A percentile compares a stretch with the other conserved stretches of the same genome.
These are phyloP conservation scores for Ceratobasidium sp. DNA, from an alignment of 1,284 basidiomycete genomes.

Conservation along the genomic window DNA sequence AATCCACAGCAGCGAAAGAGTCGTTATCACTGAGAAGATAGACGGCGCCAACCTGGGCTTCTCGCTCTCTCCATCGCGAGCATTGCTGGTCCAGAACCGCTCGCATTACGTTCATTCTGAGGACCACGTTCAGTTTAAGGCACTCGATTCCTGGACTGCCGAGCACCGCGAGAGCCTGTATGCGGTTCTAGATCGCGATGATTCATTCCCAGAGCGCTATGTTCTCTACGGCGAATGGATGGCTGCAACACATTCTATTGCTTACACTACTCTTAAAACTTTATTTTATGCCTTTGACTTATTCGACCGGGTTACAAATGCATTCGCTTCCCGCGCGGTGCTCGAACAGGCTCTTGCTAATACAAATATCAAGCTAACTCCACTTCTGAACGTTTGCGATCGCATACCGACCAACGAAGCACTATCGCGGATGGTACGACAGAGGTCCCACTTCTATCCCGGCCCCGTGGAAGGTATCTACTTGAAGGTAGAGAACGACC, in stretches of 20 bases:
- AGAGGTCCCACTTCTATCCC: slow-evolving; percentile 63
- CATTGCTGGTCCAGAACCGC: slow-evolving; percentile 72
- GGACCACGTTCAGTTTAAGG: slow-evolving; percentile 71
- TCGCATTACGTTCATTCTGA: slow-evolving; percentile 70
- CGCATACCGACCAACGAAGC: slow-evolving; percentile 59
- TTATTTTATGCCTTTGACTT: slow-evolving; percentile 72
- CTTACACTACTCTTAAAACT: slow-evolving; percentile 67
- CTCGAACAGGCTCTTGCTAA: slow-evolving; percentile 58
- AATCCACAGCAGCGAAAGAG: slow-evolving; percentile 51
- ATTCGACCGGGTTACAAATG: slow-evolving; percentile 65
- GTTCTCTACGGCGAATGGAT: slow-evolving; percentile 75
- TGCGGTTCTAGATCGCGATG: slow-evolving; percentile 64
- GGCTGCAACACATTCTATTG: slow-evolving; percentile 71
- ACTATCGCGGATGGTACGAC: slow-evolving; percentile 63
- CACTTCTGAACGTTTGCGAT: slow-evolving; percentile 61
- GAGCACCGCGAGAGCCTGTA: slow-evolving; percentile 63
- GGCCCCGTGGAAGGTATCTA: slow-evolving; percentile 71
- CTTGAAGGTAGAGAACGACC: slow-evolving; percentile 66
- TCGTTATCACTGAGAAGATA: slow-evolving; percentile 73
- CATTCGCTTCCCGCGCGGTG: slow-evolving; percentile 61
- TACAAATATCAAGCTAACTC: slow-evolving; percentile 63
- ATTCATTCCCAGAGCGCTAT: slow-evolving; percentile 68
- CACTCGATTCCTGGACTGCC: slow-evolving; percentile 68
- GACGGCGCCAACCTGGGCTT: slow-evolving; percentile 78
- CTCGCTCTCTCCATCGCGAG: slow-evolving; percentile 65